These are phyloP conservation scores for Malus orientalis DNA, from an alignment of 306 rosid genomes.

Conservation along the genomic window DNA sequence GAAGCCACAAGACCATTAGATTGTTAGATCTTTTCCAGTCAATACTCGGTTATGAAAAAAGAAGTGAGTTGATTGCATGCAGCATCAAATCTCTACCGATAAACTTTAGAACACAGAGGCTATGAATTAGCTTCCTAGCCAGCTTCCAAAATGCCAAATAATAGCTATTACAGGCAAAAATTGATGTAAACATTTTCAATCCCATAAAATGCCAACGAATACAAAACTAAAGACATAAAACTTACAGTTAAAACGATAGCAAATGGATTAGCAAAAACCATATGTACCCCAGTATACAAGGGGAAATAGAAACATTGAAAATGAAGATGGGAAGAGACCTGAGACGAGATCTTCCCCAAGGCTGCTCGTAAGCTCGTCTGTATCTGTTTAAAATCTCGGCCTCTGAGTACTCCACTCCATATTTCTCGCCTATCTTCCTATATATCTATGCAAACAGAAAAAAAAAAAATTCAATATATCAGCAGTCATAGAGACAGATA, in stretches of 20 bases:
- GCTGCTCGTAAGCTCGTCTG: slow-evolving; percentile 84
- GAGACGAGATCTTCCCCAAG: slow-evolving; percentile 96
- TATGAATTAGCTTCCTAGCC: neutral
- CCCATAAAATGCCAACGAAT: neutral
- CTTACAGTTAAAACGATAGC: neutral
- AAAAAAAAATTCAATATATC: neutral
- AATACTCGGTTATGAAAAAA: neutral
- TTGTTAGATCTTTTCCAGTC: neutral
- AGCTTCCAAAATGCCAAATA: neutral
- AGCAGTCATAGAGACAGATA: neutral
- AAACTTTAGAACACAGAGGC: neutral
- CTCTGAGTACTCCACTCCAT: slow-evolving; percentile 85
- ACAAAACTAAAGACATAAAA: neutral
- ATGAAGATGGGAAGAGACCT: slow-evolving; percentile 37
- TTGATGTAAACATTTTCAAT: neutral
- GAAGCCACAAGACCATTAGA: neutral
- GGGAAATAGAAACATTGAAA: neutral
- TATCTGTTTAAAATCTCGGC: slow-evolving; percentile 73
- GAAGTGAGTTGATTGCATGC: neutral
- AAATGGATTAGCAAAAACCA: neutral
- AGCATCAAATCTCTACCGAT: neutral
- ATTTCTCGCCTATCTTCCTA: slow-evolving; percentile 74
- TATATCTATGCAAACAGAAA: slow-evolving; percentile 48
- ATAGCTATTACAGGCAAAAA: neutral
- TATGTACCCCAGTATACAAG: neutral